Base-by-base conservation (phyloP, 202 grass and related monocot species). In the Eragrostis tef region DNA sequence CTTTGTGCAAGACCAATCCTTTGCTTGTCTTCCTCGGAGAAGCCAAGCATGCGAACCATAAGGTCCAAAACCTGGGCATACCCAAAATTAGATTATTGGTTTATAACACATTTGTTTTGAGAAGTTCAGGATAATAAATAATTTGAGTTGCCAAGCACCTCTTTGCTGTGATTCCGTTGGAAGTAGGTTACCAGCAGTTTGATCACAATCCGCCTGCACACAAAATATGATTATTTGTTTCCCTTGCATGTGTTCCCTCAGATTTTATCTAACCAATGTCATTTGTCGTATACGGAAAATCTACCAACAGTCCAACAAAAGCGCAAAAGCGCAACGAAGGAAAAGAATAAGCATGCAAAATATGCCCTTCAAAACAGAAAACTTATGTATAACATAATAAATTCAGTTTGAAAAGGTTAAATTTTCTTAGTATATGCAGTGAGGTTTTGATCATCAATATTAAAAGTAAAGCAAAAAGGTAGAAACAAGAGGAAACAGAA, bases 41-140 rank as follows among this genome's bases (percentile, higher is more conserved):
- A 99, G 45, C 96, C 96, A 89, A 99, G 90, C 93, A 99, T 93
- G 71, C 96, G 89, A 69, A 93, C 93, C 83, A 99, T 96, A 64
- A 99, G 89, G 54, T 99, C 93, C 70, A 99, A 74, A 76, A 99
- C 96, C 96, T 98, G 73, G 44, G 20, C 19, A 26, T 79, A 5
- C 4, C 13, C 6, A 56, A 63, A 26, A 78, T 67, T 58, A 31
- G 21, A 21, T 73, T 76, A 53, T 64, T 66, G 67, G 26, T 82
- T 6, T 1, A 48, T 31, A 56, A 75, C 8, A 80, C 75, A 9
- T 17, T 51, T 67, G 10, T 51, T 3, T 54, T 57, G 64, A 13
- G 8, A 77, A 54, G 63, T 86, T 39, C 43, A 80, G 53, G 46
- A 62, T 14, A 73, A 25, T 68, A 59, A 65, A 64, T 16, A 79